Evolutionary conservation across 352 stramenopile genomes (phyloP).

Genomic region (Pythium folliculosum): DNA sequence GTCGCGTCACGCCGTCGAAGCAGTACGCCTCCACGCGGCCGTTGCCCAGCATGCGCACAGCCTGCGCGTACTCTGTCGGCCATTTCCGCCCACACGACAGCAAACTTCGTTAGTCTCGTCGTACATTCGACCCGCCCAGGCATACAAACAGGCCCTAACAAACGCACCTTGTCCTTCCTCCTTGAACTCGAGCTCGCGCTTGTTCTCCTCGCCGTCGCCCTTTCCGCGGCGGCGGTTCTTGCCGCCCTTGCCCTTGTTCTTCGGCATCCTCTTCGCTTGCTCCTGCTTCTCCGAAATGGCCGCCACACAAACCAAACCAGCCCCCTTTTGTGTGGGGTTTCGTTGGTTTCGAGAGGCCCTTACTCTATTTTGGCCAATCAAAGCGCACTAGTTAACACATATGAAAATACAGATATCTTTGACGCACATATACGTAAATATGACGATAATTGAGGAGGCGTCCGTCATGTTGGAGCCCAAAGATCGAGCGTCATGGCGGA

Average conservation of each 20-base stretch:
- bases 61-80: constrained; percentile 95
- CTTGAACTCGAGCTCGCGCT: constrained; percentile 99
- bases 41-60: constrained; percentile 99
- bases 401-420: constrained; percentile 3
- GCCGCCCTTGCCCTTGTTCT: constrained; percentile 96
- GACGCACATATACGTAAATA: constrained; percentile 7
- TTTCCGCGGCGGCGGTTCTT: constrained; percentile 98
- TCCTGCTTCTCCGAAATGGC: constrained; percentile 5
- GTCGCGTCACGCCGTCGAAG: constrained; percentile 97
- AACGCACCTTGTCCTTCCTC: constrained; percentile 96
- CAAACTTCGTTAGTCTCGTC: neutral
- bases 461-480: neutral
- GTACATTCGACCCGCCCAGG: no score
- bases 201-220: constrained; percentile 98
- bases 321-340: constrained; percentile 7
- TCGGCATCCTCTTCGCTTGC: constrained; percentile 46
- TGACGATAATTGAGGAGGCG: no score
- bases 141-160: constrained; percentile 20
- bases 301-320: neutral
- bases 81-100: constrained; percentile 4
- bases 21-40: constrained; percentile 98
- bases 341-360: constrained; percentile 31
- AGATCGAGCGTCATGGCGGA: no score
- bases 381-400: neutral
- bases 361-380: constrained; percentile 30